Conservation (phyloP, 148 eudicot species). For the Camellia lanceoleosa region DNA sequence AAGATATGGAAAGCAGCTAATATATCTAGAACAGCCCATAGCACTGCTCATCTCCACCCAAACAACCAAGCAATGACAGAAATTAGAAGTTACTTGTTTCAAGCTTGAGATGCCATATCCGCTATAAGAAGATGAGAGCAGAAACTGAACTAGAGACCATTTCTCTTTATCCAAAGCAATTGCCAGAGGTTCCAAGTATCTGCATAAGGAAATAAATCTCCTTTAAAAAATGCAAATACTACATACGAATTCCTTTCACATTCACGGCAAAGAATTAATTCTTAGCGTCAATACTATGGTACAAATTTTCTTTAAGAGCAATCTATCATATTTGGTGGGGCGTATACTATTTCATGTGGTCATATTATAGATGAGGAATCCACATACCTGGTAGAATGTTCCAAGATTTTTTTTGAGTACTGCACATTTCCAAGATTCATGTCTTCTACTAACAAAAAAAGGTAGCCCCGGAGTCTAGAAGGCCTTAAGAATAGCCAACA, state of each 20-base stretch:
- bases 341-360: not conserved
- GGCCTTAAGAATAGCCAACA: not conserved
- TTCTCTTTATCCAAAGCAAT: slow-evolving; percentile 87
- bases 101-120: slow-evolving; percentile 91
- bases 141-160: slow-evolving; percentile 93
- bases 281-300: not conserved
- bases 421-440: not conserved
- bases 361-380: not conserved
- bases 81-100: slow-evolving; percentile 52
- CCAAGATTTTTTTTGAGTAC: not conserved
- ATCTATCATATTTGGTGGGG: no score
- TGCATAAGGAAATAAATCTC: slow-evolving; percentile 24
- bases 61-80: not conserved
- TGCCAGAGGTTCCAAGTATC: slow-evolving; percentile 93
- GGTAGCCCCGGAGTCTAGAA: not conserved
- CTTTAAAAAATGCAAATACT: not conserved
- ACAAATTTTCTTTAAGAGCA: slow-evolving; percentile 4
- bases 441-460: not conserved
- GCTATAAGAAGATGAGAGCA: slow-evolving; percentile 84
- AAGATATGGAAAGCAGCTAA: not conserved
- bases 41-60: not conserved
- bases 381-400: not conserved
- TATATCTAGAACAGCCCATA: not conserved
- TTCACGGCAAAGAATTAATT: not conserved
- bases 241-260: not conserved